phyloP scores from a whole-genome alignment of 768 basidiomycete species.

The Leccinum truebloodii region DNA sequence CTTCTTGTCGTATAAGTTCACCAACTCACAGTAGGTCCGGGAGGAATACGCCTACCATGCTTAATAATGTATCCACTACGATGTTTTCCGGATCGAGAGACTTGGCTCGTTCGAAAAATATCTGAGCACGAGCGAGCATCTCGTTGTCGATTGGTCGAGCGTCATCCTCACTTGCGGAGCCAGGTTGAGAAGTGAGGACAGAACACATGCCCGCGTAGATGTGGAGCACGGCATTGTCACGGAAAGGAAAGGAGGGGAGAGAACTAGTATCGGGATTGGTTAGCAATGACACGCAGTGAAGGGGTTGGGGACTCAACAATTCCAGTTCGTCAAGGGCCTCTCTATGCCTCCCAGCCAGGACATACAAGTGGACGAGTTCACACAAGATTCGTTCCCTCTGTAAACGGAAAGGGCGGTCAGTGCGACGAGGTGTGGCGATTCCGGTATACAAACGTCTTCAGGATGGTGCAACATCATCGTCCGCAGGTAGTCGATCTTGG shows the following conservation, averaged over 20 bases:
- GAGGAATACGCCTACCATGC: slow-evolving; percentile 42
- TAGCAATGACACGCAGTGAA: not conserved
- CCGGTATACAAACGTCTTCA: slow-evolving; percentile 52
- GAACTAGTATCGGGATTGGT: slow-evolving; percentile 49
- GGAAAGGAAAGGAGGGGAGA: slow-evolving; percentile 85
- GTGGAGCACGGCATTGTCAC: slow-evolving; percentile 77
- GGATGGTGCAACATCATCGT: slow-evolving; percentile 70
- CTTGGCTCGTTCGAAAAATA: slow-evolving; percentile 65
- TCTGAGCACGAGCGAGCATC: slow-evolving; percentile 49
- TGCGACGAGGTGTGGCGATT: slow-evolving; percentile 3
- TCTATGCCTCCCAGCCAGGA: slow-evolving; percentile 54
- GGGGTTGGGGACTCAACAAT: slow-evolving; percentile 50
- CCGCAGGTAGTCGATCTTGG: slow-evolving; percentile 60
- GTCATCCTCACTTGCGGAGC: slow-evolving; percentile 5
- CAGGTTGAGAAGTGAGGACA: slow-evolving; percentile 57
- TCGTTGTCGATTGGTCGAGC: slow-evolving; percentile 36
- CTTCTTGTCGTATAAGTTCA: slow-evolving; percentile 9
- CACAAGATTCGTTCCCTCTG: slow-evolving; percentile 76
- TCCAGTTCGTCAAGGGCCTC: slow-evolving; percentile 86
- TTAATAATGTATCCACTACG: slow-evolving; percentile 53
- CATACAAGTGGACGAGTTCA: slow-evolving; percentile 71
- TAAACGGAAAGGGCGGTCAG: slow-evolving; percentile 13
- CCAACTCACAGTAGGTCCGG: not conserved
- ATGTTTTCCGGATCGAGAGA: slow-evolving; percentile 57
- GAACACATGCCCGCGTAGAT: slow-evolving; percentile 79